A percentile compares a stretch with the other conserved stretches of the same genome.
Conservation (phyloP, 2,329 filamentous ascomycete genomes). For the Cadophora luteo-olivacea region DNA sequence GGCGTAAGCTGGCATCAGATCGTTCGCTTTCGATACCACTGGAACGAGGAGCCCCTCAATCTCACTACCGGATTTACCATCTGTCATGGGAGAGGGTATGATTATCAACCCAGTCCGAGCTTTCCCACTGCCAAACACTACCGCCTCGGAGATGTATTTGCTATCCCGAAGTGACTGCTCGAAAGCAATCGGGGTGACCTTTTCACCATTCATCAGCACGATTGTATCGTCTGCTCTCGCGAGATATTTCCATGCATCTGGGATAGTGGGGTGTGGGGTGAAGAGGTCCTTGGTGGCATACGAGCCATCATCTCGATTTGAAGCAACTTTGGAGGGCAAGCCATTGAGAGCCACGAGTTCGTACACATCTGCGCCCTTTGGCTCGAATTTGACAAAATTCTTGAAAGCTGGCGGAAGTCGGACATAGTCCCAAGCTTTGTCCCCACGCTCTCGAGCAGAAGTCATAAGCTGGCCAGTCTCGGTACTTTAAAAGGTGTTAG, state of each 20-base stretch:
- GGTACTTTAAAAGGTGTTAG: slow-evolving; percentile 52
- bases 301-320: slow-evolving; percentile 51
- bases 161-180: slow-evolving; percentile 62
- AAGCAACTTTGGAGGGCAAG: slow-evolving; percentile 47
- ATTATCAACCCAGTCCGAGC: slow-evolving; percentile 60
- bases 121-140: slow-evolving; percentile 62
- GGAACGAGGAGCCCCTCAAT: slow-evolving; percentile 54
- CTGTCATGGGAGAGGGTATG: slow-evolving; percentile 52
- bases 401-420: slow-evolving; percentile 39
- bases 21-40: slow-evolving; percentile 46
- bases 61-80: slow-evolving; percentile 46
- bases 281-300: slow-evolving; percentile 55
- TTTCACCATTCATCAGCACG: slow-evolving; percentile 55
- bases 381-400: slow-evolving; percentile 30
- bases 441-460: slow-evolving; percentile 54
- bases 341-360: slow-evolving; percentile 46
- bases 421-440: slow-evolving; percentile 67
- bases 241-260: slow-evolving; percentile 53
- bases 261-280: slow-evolving; percentile 49
- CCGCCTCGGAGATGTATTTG: slow-evolving; percentile 58
- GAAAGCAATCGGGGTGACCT: slow-evolving; percentile 52
- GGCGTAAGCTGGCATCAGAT: slow-evolving; percentile 56
- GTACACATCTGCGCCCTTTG: slow-evolving; percentile 43
- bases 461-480: slow-evolving; percentile 69
- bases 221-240: slow-evolving; percentile 54